Percentiles rank a stretch among this genome's conserved stretches.
Evolutionary conservation across 495 filamentous ascomycete species (phyloP).

Genomic region (Aspergillus heteromorphus): DNA sequence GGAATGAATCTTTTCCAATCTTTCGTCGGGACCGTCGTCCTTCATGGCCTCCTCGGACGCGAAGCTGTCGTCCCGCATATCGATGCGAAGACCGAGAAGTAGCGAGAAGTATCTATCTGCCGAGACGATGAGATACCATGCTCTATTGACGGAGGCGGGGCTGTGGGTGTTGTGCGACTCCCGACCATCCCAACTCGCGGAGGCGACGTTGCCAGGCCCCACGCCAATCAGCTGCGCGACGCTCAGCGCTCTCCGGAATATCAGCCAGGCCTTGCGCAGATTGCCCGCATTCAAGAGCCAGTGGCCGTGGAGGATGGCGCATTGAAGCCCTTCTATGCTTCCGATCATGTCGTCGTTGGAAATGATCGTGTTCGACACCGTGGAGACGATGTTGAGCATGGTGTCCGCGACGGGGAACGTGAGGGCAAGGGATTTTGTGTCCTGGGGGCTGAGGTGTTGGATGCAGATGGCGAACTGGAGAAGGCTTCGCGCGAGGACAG

Average conservation of each 20-base stretch:
- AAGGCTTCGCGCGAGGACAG: neutral
- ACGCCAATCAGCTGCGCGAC: neutral
- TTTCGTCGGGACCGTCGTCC: neutral
- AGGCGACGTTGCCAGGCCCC: neutral
- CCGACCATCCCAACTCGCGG: neutral
- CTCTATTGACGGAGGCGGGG: neutral
- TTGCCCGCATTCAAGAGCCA: neutral
- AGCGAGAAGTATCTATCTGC: neutral
- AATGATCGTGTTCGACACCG: neutral
- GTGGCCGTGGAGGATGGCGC: neutral
- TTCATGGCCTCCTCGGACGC: neutral
- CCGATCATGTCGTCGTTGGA: neutral
- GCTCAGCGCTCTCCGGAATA: neutral
- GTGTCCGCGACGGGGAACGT: neutral
- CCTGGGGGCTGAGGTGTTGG: neutral
- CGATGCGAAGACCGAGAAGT: neutral
- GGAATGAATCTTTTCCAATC: neutral
- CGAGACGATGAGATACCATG: neutral
- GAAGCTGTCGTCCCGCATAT: neutral
- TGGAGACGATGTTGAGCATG: neutral
- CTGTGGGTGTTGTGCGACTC: neutral
- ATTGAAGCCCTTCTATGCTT: neutral
- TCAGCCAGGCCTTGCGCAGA: neutral
- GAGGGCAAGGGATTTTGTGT: neutral
- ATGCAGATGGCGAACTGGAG: slow-evolving; percentile 2